These are phyloP conservation scores for Nemania sp. DNA, from an alignment of 2,329 filamentous ascomycete species.

Conservation along the genomic window DNA sequence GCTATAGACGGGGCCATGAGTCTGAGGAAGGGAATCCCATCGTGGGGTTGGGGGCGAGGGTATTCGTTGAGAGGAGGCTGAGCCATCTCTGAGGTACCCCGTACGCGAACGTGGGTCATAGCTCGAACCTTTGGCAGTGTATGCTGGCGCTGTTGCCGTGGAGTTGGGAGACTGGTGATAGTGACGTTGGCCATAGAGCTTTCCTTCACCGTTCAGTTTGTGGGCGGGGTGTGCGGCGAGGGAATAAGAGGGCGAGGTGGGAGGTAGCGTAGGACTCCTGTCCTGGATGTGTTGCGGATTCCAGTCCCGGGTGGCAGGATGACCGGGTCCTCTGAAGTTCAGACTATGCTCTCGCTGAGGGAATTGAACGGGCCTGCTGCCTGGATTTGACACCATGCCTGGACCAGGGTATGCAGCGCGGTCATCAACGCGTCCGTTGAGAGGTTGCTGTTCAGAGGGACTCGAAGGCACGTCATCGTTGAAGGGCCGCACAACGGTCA, in stretches of 20 bases:
- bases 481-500: constrained; percentile 17
- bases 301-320: constrained; percentile 31
- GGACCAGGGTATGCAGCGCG: constrained; percentile 29
- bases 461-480: constrained; percentile 20
- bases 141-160: constrained; percentile 20
- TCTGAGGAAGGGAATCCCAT: constrained; percentile 52
- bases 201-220: constrained; percentile 13
- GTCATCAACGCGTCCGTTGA: constrained; percentile 18
- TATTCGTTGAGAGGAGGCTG: constrained; percentile 22
- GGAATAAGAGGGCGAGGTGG: constrained; percentile 28
- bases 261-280: constrained; percentile 21
- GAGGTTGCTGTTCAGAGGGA: constrained; percentile 17
- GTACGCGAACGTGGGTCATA: constrained; percentile 15
- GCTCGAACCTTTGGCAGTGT: constrained; percentile 25
- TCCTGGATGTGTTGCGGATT: constrained; percentile 36
- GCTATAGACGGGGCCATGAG: constrained; percentile 33
- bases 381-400: constrained; percentile 29
- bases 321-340: constrained; percentile 35
- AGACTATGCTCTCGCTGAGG: constrained; percentile 38
- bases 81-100: constrained; percentile 17
- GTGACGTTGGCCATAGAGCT: constrained; percentile 20
- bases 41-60: constrained; percentile 42
- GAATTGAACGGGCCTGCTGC: constrained; percentile 29
- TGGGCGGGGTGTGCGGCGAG: constrained; percentile 18
- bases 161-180: constrained; percentile 26